Percentiles rank a stretch among this genome's conserved stretches.
These are phyloP conservation scores for Suhomyces kunorum DNA, from an alignment of 1,139 yeast species.

Conservation along the genomic window DNA sequence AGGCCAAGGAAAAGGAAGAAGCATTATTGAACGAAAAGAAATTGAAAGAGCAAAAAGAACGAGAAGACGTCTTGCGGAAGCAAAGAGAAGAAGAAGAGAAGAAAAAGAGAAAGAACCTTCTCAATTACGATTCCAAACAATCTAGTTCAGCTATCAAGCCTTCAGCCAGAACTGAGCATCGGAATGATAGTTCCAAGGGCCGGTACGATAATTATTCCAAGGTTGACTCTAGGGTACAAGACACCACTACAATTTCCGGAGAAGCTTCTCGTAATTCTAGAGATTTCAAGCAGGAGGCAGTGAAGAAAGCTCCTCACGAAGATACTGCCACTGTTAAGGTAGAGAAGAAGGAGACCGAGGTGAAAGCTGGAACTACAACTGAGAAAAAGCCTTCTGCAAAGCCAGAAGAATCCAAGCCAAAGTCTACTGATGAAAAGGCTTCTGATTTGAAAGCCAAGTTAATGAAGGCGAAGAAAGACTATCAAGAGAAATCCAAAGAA, in stretches of 20 bases:
- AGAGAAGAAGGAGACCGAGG: background rate
- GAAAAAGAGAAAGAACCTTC: slow-evolving; percentile 17
- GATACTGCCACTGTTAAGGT: background rate
- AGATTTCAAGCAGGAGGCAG: background rate
- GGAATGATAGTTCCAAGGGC: slow-evolving; percentile 18
- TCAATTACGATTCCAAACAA: slow-evolving; percentile 27
- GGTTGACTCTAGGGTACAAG: slow-evolving; percentile 12
- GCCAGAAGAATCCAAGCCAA: slow-evolving; percentile 1
- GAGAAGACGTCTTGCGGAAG: slow-evolving; percentile 25
- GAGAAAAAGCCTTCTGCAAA: slow-evolving; percentile 1
- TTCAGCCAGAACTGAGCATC: slow-evolving; percentile 5
- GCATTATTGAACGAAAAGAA: slow-evolving; percentile 19
- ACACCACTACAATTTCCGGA: background rate
- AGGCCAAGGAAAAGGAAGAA: slow-evolving; percentile 19
- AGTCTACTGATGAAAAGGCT: slow-evolving; percentile 10
- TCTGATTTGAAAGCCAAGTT: slow-evolving; percentile 24
- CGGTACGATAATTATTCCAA: slow-evolving; percentile 32
- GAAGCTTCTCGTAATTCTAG: too few species aligned
- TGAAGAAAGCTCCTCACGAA: background rate
- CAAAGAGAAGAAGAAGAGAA: slow-evolving; percentile 24
- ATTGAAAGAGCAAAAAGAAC: slow-evolving; percentile 14
- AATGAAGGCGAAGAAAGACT: slow-evolving; percentile 29
- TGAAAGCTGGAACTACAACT: background rate
- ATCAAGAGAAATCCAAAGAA: slow-evolving; percentile 16
- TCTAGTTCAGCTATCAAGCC: slow-evolving; percentile 12